A percentile compares a stretch with the other conserved stretches of the same genome.
phyloP scores from a whole-genome alignment of 768 basidiomycete species.

The Pleurotus ostreatus region DNA sequence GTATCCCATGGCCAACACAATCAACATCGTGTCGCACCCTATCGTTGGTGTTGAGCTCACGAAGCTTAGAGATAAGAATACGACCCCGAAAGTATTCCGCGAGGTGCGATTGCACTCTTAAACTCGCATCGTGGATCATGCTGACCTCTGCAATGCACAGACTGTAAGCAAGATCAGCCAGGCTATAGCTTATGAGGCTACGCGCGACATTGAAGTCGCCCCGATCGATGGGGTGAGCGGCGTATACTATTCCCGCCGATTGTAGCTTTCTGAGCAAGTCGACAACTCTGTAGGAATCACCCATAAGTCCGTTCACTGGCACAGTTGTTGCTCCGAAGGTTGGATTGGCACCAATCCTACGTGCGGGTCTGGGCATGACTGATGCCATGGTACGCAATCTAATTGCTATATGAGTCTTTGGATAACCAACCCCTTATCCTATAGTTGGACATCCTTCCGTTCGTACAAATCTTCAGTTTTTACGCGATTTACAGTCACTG shows the following conservation, averaged over 20 bases:
- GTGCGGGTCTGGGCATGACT: slow-evolving; percentile 92
- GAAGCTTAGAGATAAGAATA: slow-evolving; percentile 58
- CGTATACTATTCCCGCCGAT: slow-evolving; percentile 16
- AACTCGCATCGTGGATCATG: background rate
- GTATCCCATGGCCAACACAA: slow-evolving; percentile 21
- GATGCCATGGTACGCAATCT: slow-evolving; percentile 59
- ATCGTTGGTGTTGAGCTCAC: slow-evolving; percentile 71
- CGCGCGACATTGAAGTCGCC: slow-evolving; percentile 59
- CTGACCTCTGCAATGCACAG: slow-evolving; percentile 26
- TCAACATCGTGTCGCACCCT: slow-evolving; percentile 65
- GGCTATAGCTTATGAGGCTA: slow-evolving; percentile 82
- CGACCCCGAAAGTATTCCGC: slow-evolving; percentile 71
- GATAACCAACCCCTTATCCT: background rate
- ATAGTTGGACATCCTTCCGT: slow-evolving; percentile 78
- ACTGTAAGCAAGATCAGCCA: slow-evolving; percentile 72
- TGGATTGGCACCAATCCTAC: slow-evolving; percentile 86
- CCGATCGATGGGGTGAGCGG: slow-evolving; percentile 57
- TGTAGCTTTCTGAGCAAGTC: background rate
- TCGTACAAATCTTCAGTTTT: slow-evolving; percentile 24
- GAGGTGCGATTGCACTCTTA: slow-evolving; percentile 42
- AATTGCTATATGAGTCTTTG: background rate
- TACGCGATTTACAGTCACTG: background rate
- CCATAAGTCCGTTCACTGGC: slow-evolving; percentile 77
- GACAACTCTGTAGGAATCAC: slow-evolving; percentile 53
- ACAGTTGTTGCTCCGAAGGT: slow-evolving; percentile 70